Conservation (phyloP, 2,329 filamentous ascomycete genomes). For the Capronia americana region DNA sequence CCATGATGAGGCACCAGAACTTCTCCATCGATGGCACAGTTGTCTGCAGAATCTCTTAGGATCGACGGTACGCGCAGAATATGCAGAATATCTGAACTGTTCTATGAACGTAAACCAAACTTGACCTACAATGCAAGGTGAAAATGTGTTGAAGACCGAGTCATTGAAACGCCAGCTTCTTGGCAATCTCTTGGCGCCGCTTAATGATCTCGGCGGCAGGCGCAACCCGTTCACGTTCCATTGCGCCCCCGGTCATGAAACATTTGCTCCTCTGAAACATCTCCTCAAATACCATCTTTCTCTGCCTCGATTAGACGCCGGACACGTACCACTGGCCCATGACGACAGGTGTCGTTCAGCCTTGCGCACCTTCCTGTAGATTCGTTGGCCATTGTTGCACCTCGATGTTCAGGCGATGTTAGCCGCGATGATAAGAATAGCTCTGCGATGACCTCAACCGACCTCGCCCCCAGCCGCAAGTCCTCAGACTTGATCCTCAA, state of each 20-base stretch:
- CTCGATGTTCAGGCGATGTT: conserved; percentile 1
- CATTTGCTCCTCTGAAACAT: conserved; percentile 7
- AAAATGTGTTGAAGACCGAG: too few relatives aligned
- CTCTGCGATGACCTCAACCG: conserved; percentile 11
- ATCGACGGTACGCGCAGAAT: not conserved
- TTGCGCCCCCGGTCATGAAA: too few relatives aligned
- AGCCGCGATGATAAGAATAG: conserved; percentile 27
- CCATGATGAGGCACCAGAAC: too few relatives aligned
- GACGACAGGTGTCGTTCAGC: conserved; percentile 22
- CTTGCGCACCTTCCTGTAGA: not conserved
- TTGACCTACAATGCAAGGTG: too few relatives aligned
- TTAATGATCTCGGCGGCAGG: not conserved
- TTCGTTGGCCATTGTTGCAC: conserved; percentile 27
- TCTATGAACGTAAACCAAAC: too few relatives aligned
- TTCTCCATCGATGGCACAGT: not conserved
- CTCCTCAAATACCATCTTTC: conserved; percentile 11
- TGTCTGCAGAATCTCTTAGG: not conserved
- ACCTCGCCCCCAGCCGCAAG: not conserved
- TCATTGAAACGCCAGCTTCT: not conserved
- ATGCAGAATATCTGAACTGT: not conserved
- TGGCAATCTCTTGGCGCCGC: not conserved
- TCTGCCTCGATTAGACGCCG: conserved; percentile 30
- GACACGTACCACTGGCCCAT: conserved; percentile 7
- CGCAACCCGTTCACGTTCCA: conserved; percentile 1
- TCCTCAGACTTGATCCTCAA: conserved; percentile 15